Conservation (phyloP, 768 basidiomycete genomes). For the Naganishia antarctica region DNA sequence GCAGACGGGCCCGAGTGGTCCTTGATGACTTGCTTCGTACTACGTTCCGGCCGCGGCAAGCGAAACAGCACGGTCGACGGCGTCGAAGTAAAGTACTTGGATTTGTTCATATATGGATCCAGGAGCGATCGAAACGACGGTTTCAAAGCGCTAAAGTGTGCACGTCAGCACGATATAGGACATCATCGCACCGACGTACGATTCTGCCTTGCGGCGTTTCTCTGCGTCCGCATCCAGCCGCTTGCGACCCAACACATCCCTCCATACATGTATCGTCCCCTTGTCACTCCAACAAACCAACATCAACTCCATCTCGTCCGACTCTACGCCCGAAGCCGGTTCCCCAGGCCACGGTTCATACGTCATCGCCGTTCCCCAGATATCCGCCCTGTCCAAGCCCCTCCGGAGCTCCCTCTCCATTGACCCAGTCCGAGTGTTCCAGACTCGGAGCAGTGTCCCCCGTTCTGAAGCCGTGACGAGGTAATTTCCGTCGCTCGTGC, state of each 20-base stretch:
- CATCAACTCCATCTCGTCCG: conserved; percentile 24
- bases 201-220: conserved; percentile 3
- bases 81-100: conserved; percentile 47
- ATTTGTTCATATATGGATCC: conserved; percentile 43
- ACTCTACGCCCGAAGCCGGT: too few relatives aligned
- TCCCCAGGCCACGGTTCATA: neutral
- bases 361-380: conserved; percentile 43
- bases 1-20: conserved; percentile 31
- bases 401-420: conserved; percentile 45
- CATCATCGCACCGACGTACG: too few relatives aligned
- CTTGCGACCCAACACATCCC: conserved; percentile 25
- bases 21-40: conserved; percentile 32
- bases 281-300: conserved; percentile 50
- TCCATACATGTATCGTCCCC: conserved; percentile 50
- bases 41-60: conserved; percentile 41
- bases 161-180: too few relatives aligned
- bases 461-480: conserved; percentile 45
- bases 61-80: conserved; percentile 45
- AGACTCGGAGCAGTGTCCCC: conserved; percentile 47
- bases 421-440: conserved; percentile 41
- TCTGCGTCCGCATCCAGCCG: conserved; percentile 20
- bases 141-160: conserved; percentile 32
- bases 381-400: conserved; percentile 46
- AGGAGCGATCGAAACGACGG: conserved; percentile 32
- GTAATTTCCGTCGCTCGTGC: conserved; percentile 39